Percentiles rank a stretch among this genome's conserved stretches.
phyloP scores from a whole-genome alignment of 768 basidiomycete genomes.

The Lactarius akahatsu region DNA sequence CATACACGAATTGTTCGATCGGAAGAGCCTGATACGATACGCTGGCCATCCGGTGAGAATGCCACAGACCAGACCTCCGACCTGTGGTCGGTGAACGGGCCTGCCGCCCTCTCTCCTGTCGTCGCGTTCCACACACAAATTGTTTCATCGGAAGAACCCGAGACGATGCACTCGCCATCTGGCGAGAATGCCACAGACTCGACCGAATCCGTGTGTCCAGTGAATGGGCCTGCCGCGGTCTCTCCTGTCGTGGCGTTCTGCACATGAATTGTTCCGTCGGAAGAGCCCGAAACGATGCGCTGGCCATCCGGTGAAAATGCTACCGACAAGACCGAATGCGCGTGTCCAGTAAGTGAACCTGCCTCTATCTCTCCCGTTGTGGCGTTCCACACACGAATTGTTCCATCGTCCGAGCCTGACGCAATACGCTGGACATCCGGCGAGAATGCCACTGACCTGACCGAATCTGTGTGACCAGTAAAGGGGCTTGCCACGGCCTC shows the following conservation, averaged over 20 bases:
- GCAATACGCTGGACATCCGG: slow-evolving; percentile 30
- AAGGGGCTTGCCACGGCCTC: neutral
- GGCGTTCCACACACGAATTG: slow-evolving; percentile 13
- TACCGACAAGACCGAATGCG: neutral
- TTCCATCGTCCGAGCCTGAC: slow-evolving; percentile 4
- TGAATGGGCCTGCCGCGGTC: neutral
- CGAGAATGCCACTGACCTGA: slow-evolving; percentile 2
- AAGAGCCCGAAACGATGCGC: slow-evolving; percentile 5
- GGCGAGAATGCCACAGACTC: too few species aligned
- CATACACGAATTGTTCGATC: too few species aligned
- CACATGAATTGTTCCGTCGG: slow-evolving; percentile 3
- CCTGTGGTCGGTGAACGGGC: too few species aligned
- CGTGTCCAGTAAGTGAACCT: neutral
- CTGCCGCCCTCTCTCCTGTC: too few species aligned
- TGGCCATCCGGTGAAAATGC: slow-evolving; percentile 13
- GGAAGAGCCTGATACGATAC: too few species aligned
- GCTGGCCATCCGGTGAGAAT: too few species aligned
- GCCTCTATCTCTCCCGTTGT: neutral
- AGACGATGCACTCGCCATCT: neutral
- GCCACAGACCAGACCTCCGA: too few species aligned
- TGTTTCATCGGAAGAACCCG: neutral
- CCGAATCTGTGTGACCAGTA: neutral
- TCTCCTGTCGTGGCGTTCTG: neutral
- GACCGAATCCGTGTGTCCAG: too few species aligned
- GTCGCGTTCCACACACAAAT: neutral